Evolutionary conservation across 2,329 filamentous ascomycete genomes (phyloP), one percentile per base, ranked within the genome.

Genomic region (Colletotrichum orbiculare): DNA sequence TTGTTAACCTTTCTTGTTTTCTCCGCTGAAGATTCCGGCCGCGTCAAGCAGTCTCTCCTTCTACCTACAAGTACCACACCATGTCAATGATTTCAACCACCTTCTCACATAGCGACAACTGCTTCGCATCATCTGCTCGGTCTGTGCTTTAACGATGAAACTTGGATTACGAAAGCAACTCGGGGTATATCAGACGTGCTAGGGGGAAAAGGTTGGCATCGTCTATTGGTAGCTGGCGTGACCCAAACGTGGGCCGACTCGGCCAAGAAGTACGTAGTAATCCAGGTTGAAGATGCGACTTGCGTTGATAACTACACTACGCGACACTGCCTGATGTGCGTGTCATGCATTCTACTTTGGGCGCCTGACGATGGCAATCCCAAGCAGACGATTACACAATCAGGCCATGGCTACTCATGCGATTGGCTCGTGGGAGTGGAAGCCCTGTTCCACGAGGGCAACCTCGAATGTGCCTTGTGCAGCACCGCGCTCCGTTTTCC

Each of bases 301-400:
- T 45, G 41, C 33, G 35, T 34, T 39, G 54, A 58, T 34, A 52
- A 41, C 43, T 8, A 45, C 46, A 52, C 46, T 45, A 50, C 39
- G n/a, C 13, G 46, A 58, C 35, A 37, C 55, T 41, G 35, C 55
- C 55, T 25, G 25, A n/a, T 62, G 60, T 58, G 54, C 60, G 54
- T 53, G 60, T 63, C 47, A 58, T 58, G 54, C 34, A 63, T 45
- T 17, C 9, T 34, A 12, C 13, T 25, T 35, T 25, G 49, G 17
- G 41, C 13, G 7, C 25, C 12, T 33, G 47, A 34, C 12, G 45
- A 49, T 55, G 50, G 37, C 25, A 35, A 33, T 39, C 35, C 47
- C 49, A 17, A 13, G 8, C 41, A 10, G 13, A 10, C 45, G 15
- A 46, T 52, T 39, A 33, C 47, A 53, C n/a, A 33, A 13, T 34